Percentiles rank a stretch among this genome's conserved stretches.
phyloP scores from a whole-genome alignment of 768 basidiomycete genomes.

The Tricholoma terreum region DNA sequence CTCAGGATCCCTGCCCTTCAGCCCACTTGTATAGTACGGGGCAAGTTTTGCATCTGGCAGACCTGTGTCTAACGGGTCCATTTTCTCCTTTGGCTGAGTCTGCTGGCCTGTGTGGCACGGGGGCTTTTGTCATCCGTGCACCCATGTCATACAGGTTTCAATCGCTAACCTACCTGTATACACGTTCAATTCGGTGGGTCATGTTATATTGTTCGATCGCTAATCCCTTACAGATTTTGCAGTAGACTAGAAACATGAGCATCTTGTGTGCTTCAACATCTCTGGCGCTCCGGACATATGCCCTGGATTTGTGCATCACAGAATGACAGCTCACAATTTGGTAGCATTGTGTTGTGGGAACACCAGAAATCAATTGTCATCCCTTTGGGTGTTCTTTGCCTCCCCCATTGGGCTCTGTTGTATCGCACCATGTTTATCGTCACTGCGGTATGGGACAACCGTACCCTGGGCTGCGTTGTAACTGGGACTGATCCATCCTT shows the following conservation, averaged over 20 bases:
- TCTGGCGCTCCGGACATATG: conserved; percentile 67
- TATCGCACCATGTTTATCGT: conserved; percentile 72
- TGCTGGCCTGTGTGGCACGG: too few relatives aligned
- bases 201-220: not conserved
- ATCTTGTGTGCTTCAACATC: conserved; percentile 63
- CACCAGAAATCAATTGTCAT: conserved; percentile 47
- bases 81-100: too few relatives aligned
- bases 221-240: conserved; percentile 3
- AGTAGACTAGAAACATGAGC: conserved; percentile 65
- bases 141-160: too few relatives aligned
- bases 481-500: conserved; percentile 51
- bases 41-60: too few relatives aligned
- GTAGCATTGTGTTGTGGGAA: conserved; percentile 69
- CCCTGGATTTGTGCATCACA: not conserved
- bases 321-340: conserved; percentile 5
- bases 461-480: conserved; percentile 44
- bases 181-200: conserved; percentile 62
- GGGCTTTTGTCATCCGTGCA: too few relatives aligned
- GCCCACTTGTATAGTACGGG: too few relatives aligned
- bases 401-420: conserved; percentile 64
- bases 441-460: conserved; percentile 47
- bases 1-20: too few relatives aligned
- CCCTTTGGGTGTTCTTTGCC: conserved; percentile 49
- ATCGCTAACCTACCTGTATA: too few relatives aligned
- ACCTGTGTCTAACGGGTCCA: too few relatives aligned